These are phyloP conservation scores for Neurospora sp. DNA, from an alignment of 495 filamentous ascomycete species.

Conservation along the genomic window DNA sequence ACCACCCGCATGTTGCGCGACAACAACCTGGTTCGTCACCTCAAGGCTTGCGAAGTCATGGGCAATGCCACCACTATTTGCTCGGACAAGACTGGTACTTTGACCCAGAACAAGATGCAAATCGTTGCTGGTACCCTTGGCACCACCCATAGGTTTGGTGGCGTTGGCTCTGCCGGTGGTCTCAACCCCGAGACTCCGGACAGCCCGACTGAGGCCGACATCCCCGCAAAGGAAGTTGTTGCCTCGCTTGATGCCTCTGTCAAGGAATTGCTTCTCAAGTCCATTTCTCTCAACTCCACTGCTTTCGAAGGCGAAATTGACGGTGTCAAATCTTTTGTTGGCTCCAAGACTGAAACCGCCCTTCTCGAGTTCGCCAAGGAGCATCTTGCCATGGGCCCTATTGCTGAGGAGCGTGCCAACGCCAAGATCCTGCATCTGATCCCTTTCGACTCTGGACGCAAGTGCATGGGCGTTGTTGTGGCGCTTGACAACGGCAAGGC, in stretches of 20 bases:
- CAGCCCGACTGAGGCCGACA: conserved; percentile 13
- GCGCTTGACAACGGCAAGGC: conserved; percentile 53
- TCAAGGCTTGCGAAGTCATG: conserved; percentile 97
- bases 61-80: conserved; percentile 94
- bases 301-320: conserved; percentile 78
- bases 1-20: conserved; percentile 93
- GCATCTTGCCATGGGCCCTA: conserved; percentile 62
- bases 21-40: conserved; percentile 83
- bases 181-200: conserved; percentile 4
- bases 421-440: conserved; percentile 61
- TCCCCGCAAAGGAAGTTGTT: conserved; percentile 20
- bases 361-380: conserved; percentile 67
- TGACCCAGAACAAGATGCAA: conserved; percentile 91
- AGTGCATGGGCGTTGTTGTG: conserved; percentile 81
- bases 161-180: not conserved
- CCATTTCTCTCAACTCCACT: conserved; percentile 78
- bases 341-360: conserved; percentile 86
- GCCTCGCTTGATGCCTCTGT: conserved; percentile 43
- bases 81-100: conserved; percentile 92
- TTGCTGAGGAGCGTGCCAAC: conserved; percentile 61
- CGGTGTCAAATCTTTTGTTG: conserved; percentile 62
- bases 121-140: conserved; percentile 73
- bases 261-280: conserved; percentile 58
- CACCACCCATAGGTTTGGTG: conserved; percentile 53
- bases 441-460: conserved; percentile 78